Base-by-base conservation (phyloP, 139 green algal genomes). In the Coccomyxa sp. region DNA sequence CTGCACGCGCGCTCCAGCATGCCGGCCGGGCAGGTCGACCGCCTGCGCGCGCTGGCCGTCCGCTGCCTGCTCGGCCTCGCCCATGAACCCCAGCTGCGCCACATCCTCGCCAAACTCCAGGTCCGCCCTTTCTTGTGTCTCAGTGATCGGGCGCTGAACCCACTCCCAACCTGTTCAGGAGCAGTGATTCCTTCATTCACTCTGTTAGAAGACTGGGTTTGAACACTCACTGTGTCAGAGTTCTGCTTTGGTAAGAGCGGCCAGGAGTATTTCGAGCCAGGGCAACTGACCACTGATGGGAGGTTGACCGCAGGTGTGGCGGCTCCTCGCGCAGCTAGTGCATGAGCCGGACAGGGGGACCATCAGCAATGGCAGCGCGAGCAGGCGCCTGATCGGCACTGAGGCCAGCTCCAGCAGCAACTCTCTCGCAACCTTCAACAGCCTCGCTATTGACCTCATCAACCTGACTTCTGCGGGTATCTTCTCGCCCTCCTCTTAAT, bases 71-170 rank as follows among this genome's bases (percentile, higher is more conserved):
- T 93, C 76, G 90, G 90, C 0, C 71, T 95, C 58, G 87, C 90
- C 0, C 79, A 88, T 15, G 92, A 95, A 67, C 83, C 88, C 0
- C 74, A 83, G 18, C 93, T 95, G 10, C 83, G 89, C 4, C 88
- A 93, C 79, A 95, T 95, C 31, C 88, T 96, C 0, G 89, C 85
- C 13, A 90, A 90, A 74, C 88, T 96, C 82, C 93, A 96, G 90
- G 89, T 95, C 79, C 0, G 51, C 57, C 77, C 27, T 38, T 59
- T 79, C 23, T 11, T 32, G 15, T 75, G 21, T 75, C 67, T 27
- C 67, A 75, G 1, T 13, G 25, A 4, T 27, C 23, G 23, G 21
- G 67, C 67, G 25, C 21, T 30, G 67, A 75, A 75, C 25, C 67
- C 67, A 75, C 4, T 75, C 4, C 67, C 67, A 1, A 75, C 23